phyloP scores from a whole-genome alignment of 2,329 filamentous ascomycete genomes.

The Hymenoscyphus linearis region DNA sequence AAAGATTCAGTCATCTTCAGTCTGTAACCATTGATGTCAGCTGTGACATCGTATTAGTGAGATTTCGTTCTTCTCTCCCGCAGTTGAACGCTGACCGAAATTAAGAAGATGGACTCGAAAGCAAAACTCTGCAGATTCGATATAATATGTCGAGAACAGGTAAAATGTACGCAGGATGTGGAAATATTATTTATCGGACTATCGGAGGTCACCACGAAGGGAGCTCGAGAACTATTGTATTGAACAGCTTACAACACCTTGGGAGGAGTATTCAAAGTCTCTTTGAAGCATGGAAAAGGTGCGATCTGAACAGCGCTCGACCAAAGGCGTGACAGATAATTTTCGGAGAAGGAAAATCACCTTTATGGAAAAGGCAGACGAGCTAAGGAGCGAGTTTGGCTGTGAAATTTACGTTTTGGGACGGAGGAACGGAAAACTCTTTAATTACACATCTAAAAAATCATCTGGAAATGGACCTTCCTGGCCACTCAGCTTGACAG shows the following conservation, averaged over 20 bases:
- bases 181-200: constrained; percentile 19
- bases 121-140: constrained; percentile 15
- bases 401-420: constrained; percentile 21
- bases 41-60: constrained; percentile 20
- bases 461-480: constrained; percentile 18
- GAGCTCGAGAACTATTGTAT: constrained; percentile 16
- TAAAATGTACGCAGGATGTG: constrained; percentile 16
- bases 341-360: constrained; percentile 20
- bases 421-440: constrained; percentile 21
- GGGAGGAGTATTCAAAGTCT: constrained; percentile 18
- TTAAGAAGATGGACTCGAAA: constrained; percentile 19
- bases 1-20: constrained; percentile 20
- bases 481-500: constrained; percentile 15
- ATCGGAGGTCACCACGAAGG: constrained; percentile 14
- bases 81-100: constrained; percentile 18
- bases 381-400: constrained; percentile 21
- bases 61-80: constrained; percentile 17
- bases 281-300: constrained; percentile 19
- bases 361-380: constrained; percentile 22
- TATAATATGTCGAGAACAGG: constrained; percentile 20
- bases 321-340: constrained; percentile 21
- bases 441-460: constrained; percentile 18
- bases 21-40: constrained; percentile 21
- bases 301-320: constrained; percentile 18
- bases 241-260: constrained; percentile 16